These are phyloP conservation scores for Fusarium anthophilum DNA, from an alignment of 2,329 filamentous ascomycete genomes.

Conservation along the genomic window DNA sequence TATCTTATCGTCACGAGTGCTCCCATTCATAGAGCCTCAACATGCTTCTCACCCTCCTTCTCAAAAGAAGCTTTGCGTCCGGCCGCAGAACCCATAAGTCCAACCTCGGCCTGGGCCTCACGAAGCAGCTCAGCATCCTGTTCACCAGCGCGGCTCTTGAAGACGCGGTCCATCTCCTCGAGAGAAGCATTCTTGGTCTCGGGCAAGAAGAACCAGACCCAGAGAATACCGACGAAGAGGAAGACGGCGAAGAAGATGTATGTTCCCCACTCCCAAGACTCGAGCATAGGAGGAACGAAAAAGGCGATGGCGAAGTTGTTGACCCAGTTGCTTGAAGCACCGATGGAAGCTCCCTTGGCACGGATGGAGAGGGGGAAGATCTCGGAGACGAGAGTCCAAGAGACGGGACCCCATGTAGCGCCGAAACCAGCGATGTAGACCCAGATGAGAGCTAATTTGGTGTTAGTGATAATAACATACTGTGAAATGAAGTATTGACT, in stretches of 20 bases:
- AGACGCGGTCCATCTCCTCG: conserved; percentile 65
- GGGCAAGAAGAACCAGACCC: conserved; percentile 61
- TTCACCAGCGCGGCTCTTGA: conserved; percentile 51
- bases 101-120: conserved; percentile 38
- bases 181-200: conserved; percentile 65
- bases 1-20: background rate
- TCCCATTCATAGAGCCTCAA: conserved; percentile 3
- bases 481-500: background rate
- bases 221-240: conserved; percentile 57
- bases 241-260: conserved; percentile 67
- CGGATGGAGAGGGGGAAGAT: conserved; percentile 57
- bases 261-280: conserved; percentile 56
- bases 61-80: conserved; percentile 2
- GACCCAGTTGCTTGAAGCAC: conserved; percentile 55
- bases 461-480: background rate
- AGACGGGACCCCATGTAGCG: conserved; percentile 57
- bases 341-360: conserved; percentile 55
- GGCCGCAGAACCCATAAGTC: background rate
- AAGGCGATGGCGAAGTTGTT: conserved; percentile 60
- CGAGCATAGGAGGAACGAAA: conserved; percentile 53
- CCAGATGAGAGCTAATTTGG: conserved; percentile 41
- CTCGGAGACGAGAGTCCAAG: conserved; percentile 59
- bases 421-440: conserved; percentile 62
- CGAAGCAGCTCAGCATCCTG: conserved; percentile 32
- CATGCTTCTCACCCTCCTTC: conserved; percentile 15